Conservation (phyloP, 495 filamentous ascomycete species). For the Talaromyces liani region DNA sequence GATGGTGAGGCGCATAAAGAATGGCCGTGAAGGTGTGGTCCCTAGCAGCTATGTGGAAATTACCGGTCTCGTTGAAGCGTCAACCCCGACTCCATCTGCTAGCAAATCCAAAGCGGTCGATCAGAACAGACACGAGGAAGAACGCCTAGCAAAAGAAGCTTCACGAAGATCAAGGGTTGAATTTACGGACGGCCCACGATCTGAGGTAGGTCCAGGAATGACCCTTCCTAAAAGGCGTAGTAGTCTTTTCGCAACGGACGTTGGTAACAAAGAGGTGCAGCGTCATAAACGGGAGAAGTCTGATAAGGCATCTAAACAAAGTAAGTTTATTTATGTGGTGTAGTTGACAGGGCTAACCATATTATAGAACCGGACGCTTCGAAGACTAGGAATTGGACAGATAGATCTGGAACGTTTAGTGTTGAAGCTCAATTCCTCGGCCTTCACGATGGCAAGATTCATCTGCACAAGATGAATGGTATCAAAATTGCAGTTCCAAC, state of each 20-base stretch:
- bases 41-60: constrained; percentile 94
- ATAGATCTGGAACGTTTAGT: constrained; percentile 89
- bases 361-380: constrained; percentile 68
- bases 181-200: constrained; percentile 45
- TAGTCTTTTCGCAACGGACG: constrained; percentile 50
- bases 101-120: constrained; percentile 62
- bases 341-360: constrained; percentile 13
- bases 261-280: constrained; percentile 58
- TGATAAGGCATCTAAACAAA: constrained; percentile 50
- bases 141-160: constrained; percentile 69
- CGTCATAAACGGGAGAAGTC: constrained; percentile 60
- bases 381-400: constrained; percentile 88
- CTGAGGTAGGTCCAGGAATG: constrained; percentile 74
- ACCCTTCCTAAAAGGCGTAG: constrained; percentile 60
- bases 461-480: constrained; percentile 94
- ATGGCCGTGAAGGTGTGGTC: constrained; percentile 94
- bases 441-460: constrained; percentile 85
- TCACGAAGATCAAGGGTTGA: constrained; percentile 50
- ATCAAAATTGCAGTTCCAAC: constrained; percentile 97
- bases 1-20: constrained; percentile 85
- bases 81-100: constrained; percentile 43
- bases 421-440: constrained; percentile 97
- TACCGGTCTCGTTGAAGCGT: constrained; percentile 48
- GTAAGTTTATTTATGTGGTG: constrained; percentile 47
- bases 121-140: constrained; percentile 78